Percentiles rank a stretch among this genome's conserved stretches.
Conservation (phyloP, 164 flowering plant genomes). For the Annona cherimola region DNA sequence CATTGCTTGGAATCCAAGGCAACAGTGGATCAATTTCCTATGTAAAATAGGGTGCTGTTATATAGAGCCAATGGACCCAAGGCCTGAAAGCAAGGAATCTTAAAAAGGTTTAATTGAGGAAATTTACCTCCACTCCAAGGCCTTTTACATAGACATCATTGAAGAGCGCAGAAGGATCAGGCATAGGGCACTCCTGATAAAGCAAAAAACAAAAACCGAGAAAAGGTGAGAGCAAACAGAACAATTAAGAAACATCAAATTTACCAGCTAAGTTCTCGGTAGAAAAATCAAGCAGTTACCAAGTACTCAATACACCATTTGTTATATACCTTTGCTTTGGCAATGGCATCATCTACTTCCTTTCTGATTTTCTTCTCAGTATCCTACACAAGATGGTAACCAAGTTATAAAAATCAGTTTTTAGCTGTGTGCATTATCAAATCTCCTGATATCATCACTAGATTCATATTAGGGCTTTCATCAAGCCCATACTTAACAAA, state of each 20-base stretch:
- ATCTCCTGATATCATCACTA: not conserved
- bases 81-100: not conserved
- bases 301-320: not conserved
- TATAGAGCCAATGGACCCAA: not conserved
- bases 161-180: slow-evolving; percentile 88
- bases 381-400: slow-evolving; percentile 44
- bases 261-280: not conserved
- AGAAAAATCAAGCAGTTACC: not conserved
- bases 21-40: too few species aligned
- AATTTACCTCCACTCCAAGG: slow-evolving; percentile 68
- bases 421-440: not conserved
- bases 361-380: slow-evolving; percentile 80
- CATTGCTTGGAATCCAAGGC: not conserved
- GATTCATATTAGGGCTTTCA: not conserved
- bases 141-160: slow-evolving; percentile 80
- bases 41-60: too few species aligned
- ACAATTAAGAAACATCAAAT: not conserved
- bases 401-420: not conserved
- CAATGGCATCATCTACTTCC: slow-evolving; percentile 94
- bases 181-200: slow-evolving; percentile 84
- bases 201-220: not conserved
- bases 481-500: not conserved
- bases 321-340: slow-evolving; percentile 74
- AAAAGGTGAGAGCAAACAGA: not conserved
- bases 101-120: not conserved